Percentiles rank a stretch among this genome's conserved stretches.
phyloP scores from a whole-genome alignment of 106 monocot species.

The Phalaenopsis equestris region DNA sequence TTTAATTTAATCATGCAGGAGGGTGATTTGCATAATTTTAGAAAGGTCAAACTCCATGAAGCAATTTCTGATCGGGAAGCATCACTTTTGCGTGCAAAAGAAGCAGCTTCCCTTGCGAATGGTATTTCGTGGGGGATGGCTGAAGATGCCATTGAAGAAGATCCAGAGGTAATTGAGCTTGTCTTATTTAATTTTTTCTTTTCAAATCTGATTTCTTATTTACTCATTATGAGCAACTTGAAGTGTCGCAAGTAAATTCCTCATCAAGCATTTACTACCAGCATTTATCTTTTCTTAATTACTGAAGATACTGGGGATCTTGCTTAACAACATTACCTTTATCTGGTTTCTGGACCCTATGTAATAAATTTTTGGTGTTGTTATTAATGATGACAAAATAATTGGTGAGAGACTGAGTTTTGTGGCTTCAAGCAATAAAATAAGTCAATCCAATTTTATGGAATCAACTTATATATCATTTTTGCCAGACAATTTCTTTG shows the following conservation, averaged over 20 bases:
- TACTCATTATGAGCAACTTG: background rate
- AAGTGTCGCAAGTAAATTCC: background rate
- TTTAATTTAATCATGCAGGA: conserved; percentile 39
- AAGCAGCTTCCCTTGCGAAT: conserved; percentile 67
- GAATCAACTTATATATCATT: background rate
- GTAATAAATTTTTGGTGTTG: background rate
- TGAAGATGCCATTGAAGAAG: conserved; percentile 86
- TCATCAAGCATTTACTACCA: background rate
- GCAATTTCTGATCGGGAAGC: conserved; percentile 80
- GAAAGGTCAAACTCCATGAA: conserved; percentile 37
- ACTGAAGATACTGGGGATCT: background rate
- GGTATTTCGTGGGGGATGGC: conserved; percentile 95
- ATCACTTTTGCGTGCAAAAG: conserved; percentile 80
- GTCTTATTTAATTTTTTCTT: background rate
- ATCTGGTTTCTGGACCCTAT: background rate
- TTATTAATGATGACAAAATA: background rate
- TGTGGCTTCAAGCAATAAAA: background rate
- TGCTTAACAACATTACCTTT: background rate
- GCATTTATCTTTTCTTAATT: background rate
- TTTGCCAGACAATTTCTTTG: background rate
- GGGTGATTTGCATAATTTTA: conserved; percentile 62
- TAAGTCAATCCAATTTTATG: background rate
- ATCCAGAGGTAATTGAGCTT: conserved; percentile 38
- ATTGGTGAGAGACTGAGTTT: background rate
- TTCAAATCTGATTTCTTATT: background rate